Evolutionary conservation across 257 asterid genomes (phyloP).

Genomic region (Craterostigma plantagineum): DNA sequence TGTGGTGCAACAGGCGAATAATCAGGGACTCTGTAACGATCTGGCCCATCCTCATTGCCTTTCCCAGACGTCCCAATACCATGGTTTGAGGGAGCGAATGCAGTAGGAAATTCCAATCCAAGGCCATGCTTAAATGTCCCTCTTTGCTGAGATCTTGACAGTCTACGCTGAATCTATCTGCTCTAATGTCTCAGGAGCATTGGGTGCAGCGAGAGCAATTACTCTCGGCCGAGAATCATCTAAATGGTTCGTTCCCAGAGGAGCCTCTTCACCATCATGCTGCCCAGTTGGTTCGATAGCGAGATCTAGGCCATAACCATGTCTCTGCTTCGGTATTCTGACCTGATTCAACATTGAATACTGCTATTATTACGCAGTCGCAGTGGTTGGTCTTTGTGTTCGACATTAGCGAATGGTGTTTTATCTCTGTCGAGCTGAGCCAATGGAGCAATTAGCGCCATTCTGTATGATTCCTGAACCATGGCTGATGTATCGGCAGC

Average conservation of each 20-base stretch:
- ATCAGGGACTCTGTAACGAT: slow-evolving; percentile 22
- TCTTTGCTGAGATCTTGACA: slow-evolving; percentile 22
- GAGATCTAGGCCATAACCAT: slow-evolving; percentile 14
- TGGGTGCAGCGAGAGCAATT: slow-evolving; percentile 40
- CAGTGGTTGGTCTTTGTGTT: no score
- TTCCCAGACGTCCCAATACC: slow-evolving; percentile 15
- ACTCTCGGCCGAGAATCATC: slow-evolving; percentile 16
- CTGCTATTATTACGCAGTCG: no score
- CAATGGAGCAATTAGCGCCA: slow-evolving; percentile 14
- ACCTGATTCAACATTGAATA: no score
- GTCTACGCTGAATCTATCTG: slow-evolving; percentile 16
- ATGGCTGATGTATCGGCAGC: slow-evolving; percentile 19
- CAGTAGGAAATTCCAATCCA: slow-evolving; percentile 22
- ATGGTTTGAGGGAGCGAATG: slow-evolving; percentile 11
- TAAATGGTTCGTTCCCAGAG: slow-evolving; percentile 12
- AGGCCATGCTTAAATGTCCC: slow-evolving; percentile 25
- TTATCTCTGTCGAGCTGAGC: slow-evolving; percentile 4
- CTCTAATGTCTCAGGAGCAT: slow-evolving; percentile 33
- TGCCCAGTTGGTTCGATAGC: slow-evolving; percentile 18
- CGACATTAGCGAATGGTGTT: no score
- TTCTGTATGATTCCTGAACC: no score
- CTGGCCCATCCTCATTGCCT: no score
- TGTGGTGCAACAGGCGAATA: slow-evolving; percentile 9
- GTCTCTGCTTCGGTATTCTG: no score
- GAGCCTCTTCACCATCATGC: slow-evolving; percentile 3